These are phyloP conservation scores for Rhododendron mucronatum DNA, from an alignment of 148 eudicot species.

Conservation along the genomic window DNA sequence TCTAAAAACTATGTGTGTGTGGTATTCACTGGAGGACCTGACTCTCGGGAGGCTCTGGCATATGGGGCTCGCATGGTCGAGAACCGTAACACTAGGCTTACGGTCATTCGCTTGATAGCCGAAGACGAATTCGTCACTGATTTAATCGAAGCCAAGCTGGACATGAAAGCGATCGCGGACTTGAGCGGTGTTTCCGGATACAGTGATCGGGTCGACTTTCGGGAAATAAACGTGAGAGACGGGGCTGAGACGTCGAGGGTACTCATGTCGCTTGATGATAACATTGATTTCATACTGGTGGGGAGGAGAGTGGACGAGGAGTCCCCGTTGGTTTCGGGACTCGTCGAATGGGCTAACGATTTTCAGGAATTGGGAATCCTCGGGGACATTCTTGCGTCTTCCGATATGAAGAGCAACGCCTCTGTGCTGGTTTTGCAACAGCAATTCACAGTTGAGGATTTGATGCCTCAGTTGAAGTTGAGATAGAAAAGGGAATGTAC, in stretches of 20 bases:
- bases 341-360: not conserved
- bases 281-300: not conserved
- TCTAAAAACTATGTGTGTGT: not conserved
- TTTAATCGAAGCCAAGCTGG: not conserved
- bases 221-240: not conserved
- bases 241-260: not conserved
- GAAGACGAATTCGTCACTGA: not conserved
- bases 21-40: not conserved
- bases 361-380: constrained; percentile 4
- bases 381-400: constrained; percentile 13
- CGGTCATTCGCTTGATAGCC: not conserved
- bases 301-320: not conserved
- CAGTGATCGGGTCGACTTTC: not conserved
- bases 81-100: not conserved
- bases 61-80: not conserved
- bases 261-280: not conserved
- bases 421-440: constrained; percentile 18
- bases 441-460: constrained; percentile 12
- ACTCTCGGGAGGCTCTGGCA: constrained; percentile 3
- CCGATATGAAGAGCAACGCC: constrained; percentile 17
- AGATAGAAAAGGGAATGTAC: not conserved
- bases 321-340: not conserved
- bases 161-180: not conserved
- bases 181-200: not conserved
- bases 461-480: not conserved